These are phyloP conservation scores for Pezicula radicicola DNA, from an alignment of 2,329 filamentous ascomycete genomes.

Conservation along the genomic window DNA sequence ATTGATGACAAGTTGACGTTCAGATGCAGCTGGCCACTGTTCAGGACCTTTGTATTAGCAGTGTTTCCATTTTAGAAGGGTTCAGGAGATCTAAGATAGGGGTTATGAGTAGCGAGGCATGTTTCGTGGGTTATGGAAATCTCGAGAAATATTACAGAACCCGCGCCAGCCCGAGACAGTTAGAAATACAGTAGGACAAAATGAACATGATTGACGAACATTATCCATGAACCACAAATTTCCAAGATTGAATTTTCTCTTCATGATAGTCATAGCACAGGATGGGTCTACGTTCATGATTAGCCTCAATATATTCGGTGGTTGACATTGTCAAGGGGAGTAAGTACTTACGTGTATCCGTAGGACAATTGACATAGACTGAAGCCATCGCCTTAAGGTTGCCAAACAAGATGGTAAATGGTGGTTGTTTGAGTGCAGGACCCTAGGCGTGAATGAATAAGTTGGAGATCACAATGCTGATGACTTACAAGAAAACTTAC, in stretches of 20 bases:
- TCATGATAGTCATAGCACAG: not conserved
- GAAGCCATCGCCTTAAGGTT: not conserved
- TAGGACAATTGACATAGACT: not conserved
- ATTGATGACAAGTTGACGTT: not conserved
- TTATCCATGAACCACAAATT: conserved; percentile 2
- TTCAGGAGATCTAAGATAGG: no score
- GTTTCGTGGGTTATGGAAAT: not conserved
- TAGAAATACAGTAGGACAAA: not conserved
- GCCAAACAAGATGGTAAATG: not conserved
- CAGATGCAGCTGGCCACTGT: not conserved
- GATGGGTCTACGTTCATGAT: not conserved
- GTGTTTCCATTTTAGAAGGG: no score
- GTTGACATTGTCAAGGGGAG: not conserved
- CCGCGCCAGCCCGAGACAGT: not conserved
- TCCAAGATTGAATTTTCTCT: conserved; percentile 2
- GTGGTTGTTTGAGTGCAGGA: not conserved
- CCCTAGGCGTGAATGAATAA: not conserved
- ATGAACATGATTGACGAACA: not conserved
- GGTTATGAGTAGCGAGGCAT: no score
- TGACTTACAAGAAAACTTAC: not conserved
- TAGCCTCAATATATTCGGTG: not conserved
- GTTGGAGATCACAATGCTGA: not conserved
- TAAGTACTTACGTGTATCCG: not conserved
- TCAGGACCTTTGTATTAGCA: no score
- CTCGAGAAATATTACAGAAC: not conserved